Base-by-base conservation (phyloP, 2,329 filamentous ascomycete genomes). In the Diaporthe aspalathi region DNA sequence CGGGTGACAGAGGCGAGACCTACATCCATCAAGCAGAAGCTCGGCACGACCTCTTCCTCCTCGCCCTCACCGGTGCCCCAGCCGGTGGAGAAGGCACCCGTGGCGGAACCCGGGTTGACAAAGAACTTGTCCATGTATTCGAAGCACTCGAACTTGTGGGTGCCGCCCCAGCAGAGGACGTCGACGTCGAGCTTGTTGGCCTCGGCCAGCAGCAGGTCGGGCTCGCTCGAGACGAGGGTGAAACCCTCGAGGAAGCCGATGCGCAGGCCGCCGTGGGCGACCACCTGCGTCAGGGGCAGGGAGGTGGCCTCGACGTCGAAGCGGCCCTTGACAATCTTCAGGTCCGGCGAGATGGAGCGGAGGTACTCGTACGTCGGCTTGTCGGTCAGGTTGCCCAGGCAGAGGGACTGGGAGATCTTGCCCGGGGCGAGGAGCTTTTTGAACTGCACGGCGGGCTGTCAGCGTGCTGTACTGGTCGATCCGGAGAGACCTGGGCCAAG, bases 11-110 rank as follows among this genome's bases (percentile, higher is more conserved):
- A 70, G 22, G 69, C 27, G n/a, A 11, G 68, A 92, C 94, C 85
- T 82, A 98, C 95, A 88, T 98, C 95, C 95, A 98, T 98, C 81
- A 98, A 84, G 79, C 96, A 97, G 82, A 98, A 98, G 80, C 94
- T 97, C 32, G 95, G 95, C 70, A 91, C 91, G 29, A 92, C 93
- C 69, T 95, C 93, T 78, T 93, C 90, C n/a, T 83, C 85, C 50
- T 87, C 88, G 78, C 93, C 90, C 29, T 83, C 85, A 38, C 87
- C 88, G 66, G 83, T 83, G 24, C 83, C 83, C 86, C 88, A 91
- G 24, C 87, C 86, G 1, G 87, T 87, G 27, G 87, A 84, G 74
- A 89, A 89, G 3, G 90, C 90, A 12, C 90, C 90, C 6, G 90
- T 92, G 29, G 89, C 90, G 77, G 87, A 91, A 4, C 90, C 90